Evolutionary conservation across 2,329 filamentous ascomycete genomes (phyloP).

Genomic region (Leptographium radiaticola): DNA sequence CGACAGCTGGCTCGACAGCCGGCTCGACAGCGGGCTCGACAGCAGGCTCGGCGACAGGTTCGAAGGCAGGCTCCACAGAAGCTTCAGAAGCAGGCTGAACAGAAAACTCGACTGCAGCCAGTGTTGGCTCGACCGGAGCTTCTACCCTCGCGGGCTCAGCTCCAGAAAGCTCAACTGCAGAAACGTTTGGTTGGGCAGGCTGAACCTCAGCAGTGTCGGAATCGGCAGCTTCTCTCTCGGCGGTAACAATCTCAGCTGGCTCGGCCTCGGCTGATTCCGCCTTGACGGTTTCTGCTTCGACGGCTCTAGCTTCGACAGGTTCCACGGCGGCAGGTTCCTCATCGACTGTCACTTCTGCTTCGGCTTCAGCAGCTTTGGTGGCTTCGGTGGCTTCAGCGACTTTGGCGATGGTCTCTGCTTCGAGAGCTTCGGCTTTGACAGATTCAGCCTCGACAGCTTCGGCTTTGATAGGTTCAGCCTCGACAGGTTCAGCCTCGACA

Average conservation of each 20-base stretch:
- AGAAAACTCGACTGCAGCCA: no score
- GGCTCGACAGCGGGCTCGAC: no score
- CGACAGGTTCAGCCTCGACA: no score
- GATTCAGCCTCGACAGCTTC: no score
- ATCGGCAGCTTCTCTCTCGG: neutral
- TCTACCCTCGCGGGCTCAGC: neutral
- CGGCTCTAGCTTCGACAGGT: neutral
- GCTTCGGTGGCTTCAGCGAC: neutral
- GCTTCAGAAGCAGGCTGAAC: no score
- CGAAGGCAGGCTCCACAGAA: no score
- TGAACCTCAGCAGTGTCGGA: neutral
- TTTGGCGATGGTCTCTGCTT: neutral
- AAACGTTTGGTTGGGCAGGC: neutral
- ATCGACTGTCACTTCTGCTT: neutral
- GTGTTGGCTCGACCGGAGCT: neutral
- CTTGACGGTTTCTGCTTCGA: neutral
- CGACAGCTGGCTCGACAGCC: no score
- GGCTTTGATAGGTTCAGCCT: neutral
- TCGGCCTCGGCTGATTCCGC: slow-evolving; percentile 4
- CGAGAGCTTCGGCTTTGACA: neutral
- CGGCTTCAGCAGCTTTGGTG: neutral
- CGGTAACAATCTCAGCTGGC: neutral
- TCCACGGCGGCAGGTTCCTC: neutral
- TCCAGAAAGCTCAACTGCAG: neutral
- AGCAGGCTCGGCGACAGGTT: no score